Conservation (phyloP, 371 early-diverging fungal genomes). For the Caulochytrium protostelioides region DNA sequence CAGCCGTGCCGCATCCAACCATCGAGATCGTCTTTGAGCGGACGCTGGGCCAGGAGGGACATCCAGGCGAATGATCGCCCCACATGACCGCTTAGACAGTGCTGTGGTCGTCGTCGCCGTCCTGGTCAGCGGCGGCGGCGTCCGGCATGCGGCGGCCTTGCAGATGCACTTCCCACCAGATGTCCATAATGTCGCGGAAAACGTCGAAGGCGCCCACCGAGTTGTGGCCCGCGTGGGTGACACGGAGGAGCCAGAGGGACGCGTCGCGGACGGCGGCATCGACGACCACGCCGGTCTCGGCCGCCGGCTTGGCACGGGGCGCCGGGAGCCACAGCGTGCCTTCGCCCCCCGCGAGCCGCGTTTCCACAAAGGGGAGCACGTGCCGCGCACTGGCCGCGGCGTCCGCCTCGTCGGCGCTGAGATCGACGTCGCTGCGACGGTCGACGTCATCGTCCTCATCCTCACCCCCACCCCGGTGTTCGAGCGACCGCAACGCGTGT, state of each 20-base stretch:
- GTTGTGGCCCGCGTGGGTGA: conserved; percentile 11
- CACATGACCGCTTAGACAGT: too few species aligned
- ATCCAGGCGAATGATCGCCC: too few species aligned
- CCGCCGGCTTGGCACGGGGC: not conserved
- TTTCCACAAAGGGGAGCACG: not conserved
- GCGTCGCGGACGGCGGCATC: not conserved
- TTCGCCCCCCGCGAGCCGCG: conserved; percentile 1
- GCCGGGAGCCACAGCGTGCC: conserved; percentile 3
- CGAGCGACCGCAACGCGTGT: too few species aligned
- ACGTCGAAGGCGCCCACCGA: conserved; percentile 5
- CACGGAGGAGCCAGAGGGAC: conserved; percentile 8
- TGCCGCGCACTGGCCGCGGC: not conserved
- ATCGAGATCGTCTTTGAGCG: too few species aligned
- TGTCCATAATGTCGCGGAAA: conserved; percentile 5
- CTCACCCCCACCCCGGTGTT: too few species aligned
- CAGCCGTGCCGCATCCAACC: too few species aligned
- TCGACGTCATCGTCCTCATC: not conserved
- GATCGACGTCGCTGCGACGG: not conserved
- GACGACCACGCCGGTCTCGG: not conserved
- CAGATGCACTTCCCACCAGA: too few species aligned
- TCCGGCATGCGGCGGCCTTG: too few species aligned
- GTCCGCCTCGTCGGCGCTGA: not conserved
- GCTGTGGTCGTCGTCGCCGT: too few species aligned
- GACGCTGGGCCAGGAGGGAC: too few species aligned
- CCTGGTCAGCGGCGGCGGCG: too few species aligned